Conservation (phyloP, 2,329 filamentous ascomycete species). For the Teratosphaeria epicoccoides region DNA sequence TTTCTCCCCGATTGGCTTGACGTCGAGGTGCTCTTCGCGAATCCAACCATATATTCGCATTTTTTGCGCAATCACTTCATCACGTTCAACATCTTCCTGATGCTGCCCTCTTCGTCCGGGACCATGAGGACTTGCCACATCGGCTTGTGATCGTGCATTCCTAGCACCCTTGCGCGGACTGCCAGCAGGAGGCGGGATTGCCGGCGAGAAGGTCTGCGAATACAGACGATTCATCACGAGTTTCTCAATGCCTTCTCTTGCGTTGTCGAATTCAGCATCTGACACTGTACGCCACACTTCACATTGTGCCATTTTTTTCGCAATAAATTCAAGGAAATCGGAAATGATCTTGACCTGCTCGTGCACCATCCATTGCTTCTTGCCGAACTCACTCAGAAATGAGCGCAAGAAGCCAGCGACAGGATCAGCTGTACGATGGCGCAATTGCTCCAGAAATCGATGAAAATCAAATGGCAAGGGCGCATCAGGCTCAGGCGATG, state of each 20-base stretch:
- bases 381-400: constrained; percentile 87
- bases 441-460: constrained; percentile 86
- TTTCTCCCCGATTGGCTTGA: constrained; percentile 71
- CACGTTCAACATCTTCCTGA: constrained; percentile 93
- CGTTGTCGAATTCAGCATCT: constrained; percentile 96
- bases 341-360: constrained; percentile 98
- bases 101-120: constrained; percentile 89
- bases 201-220: constrained; percentile 89
- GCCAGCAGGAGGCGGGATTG: constrained; percentile 68
- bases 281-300: constrained; percentile 95
- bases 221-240: constrained; percentile 98
- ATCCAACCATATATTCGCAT: constrained; percentile 97
- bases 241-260: constrained; percentile 97
- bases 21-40: constrained; percentile 84
- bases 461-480: constrained; percentile 93
- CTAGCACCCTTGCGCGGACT: constrained; percentile 56
- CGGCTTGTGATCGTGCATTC: constrained; percentile 35
- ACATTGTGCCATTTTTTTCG: constrained; percentile 95
- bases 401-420: constrained; percentile 93
- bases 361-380: constrained; percentile 98
- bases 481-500: constrained; percentile 54
- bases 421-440: constrained; percentile 94
- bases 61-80: constrained; percentile 92
- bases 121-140: constrained; percentile 41
- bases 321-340: constrained; percentile 92